Evolutionary conservation across 2,329 filamentous ascomycete genomes (phyloP).

Genomic region (Xylariaceae sp.): DNA sequence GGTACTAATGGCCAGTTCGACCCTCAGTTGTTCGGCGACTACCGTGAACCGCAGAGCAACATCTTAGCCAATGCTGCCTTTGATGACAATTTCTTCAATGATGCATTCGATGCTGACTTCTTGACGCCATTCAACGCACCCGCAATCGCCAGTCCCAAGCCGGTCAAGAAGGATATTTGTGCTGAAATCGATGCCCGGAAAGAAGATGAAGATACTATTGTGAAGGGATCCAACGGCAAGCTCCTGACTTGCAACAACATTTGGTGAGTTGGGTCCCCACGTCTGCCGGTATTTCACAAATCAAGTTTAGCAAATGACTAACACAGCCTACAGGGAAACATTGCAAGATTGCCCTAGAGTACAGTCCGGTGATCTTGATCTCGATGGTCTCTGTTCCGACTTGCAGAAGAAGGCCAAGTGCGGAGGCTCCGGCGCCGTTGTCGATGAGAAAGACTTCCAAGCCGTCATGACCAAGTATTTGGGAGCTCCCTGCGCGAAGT

Average conservation of each 20-base stretch:
- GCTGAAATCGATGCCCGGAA: slow-evolving; percentile 72
- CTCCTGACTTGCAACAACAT: slow-evolving; percentile 85
- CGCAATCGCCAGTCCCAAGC: slow-evolving; percentile 36
- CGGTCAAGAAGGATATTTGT: slow-evolving; percentile 59
- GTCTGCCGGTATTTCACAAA: slow-evolving; percentile 3
- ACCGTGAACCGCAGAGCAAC: slow-evolving; percentile 83
- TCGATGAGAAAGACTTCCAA: slow-evolving; percentile 85
- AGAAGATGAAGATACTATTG: slow-evolving; percentile 63
- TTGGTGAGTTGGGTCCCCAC: slow-evolving; percentile 59
- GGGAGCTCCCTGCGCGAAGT: slow-evolving; percentile 9
- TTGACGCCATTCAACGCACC: slow-evolving; percentile 72
- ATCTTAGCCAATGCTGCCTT: slow-evolving; percentile 65
- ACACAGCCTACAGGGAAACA: slow-evolving; percentile 66
- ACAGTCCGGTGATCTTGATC: slow-evolving; percentile 84
- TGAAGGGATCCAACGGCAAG: slow-evolving; percentile 51
- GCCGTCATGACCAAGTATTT: slow-evolving; percentile 64
- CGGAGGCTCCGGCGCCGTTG: slow-evolving; percentile 82
- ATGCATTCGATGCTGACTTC: slow-evolving; percentile 78
- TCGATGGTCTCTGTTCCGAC: slow-evolving; percentile 87
- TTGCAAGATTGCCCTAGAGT: slow-evolving; percentile 82
- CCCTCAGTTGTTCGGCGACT: slow-evolving; percentile 84
- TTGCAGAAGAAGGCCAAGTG: slow-evolving; percentile 94
- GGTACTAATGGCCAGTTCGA: slow-evolving; percentile 72
- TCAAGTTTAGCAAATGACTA: slow-evolving; percentile 30
- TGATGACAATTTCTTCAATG: slow-evolving; percentile 63